Conservation (phyloP, 176 grass and related monocot genomes). For the Rhynchospora pubera region DNA sequence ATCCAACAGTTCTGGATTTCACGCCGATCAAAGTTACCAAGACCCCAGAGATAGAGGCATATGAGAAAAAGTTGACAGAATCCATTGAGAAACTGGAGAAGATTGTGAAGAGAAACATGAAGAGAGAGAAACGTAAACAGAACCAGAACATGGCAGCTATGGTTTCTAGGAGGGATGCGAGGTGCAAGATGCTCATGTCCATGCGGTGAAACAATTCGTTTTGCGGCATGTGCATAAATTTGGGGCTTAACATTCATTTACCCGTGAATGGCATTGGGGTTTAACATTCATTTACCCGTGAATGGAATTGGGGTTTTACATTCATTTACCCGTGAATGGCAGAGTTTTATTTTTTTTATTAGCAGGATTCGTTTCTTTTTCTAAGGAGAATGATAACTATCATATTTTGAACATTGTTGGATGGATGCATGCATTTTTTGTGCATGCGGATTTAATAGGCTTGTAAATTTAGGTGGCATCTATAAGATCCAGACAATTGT, state of each 20-base stretch:
- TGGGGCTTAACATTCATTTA: constrained; percentile 22
- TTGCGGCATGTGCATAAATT: constrained; percentile 6
- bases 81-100: constrained; percentile 74
- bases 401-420: constrained; percentile 10
- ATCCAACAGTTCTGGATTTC: constrained; percentile 18
- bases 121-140: constrained; percentile 22
- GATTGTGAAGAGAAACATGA: constrained; percentile 38
- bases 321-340: too few relatives aligned
- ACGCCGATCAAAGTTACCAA: constrained; percentile 21
- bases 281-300: too few relatives aligned
- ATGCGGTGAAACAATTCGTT: constrained; percentile 45
- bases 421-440: not conserved
- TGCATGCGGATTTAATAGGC: too few relatives aligned
- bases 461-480: not conserved
- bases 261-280: too few relatives aligned
- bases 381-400: constrained; percentile 19
- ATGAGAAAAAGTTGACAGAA: constrained; percentile 42
- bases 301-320: too few relatives aligned
- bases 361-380: not conserved
- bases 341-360: not conserved
- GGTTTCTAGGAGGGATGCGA: constrained; percentile 36
- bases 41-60: constrained; percentile 21
- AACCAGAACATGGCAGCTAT: constrained; percentile 10
- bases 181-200: constrained; percentile 50
- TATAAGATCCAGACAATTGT: not conserved